Evolutionary conservation across 495 filamentous ascomycete genomes (phyloP).

Genomic region (Cercophora sp.): DNA sequence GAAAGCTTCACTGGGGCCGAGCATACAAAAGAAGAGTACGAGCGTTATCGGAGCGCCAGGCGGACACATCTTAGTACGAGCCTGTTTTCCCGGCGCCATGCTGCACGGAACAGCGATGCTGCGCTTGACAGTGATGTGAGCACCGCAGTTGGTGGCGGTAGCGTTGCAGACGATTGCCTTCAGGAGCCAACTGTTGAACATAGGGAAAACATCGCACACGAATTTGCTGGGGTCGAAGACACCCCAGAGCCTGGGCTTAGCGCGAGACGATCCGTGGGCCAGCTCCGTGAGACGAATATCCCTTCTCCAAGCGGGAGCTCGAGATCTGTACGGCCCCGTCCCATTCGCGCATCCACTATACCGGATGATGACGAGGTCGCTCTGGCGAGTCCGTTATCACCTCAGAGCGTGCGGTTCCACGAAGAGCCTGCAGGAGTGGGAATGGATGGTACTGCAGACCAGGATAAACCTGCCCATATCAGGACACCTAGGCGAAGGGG

Average conservation of each 20-base stretch:
- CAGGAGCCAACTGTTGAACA: conserved; percentile 3
- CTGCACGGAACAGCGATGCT: conserved; percentile 15
- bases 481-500: conserved; percentile 13
- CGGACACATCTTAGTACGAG: conserved; percentile 31
- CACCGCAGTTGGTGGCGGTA: conserved; percentile 24
- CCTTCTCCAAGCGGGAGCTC: not conserved
- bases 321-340: not conserved
- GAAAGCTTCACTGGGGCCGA: conserved; percentile 57
- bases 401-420: conserved; percentile 2
- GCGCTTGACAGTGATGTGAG: conserved; percentile 33
- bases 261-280: no score
- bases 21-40: conserved; percentile 50
- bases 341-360: not conserved
- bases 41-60: conserved; percentile 39
- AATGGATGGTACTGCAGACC: not conserved
- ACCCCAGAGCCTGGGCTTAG: no score
- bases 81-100: conserved; percentile 24
- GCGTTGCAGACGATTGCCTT: conserved; percentile 9
- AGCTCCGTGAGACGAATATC: conserved; percentile 8
- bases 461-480: not conserved
- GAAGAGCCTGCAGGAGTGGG: not conserved
- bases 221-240: no score
- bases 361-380: conserved; percentile 1
- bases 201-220: not conserved
- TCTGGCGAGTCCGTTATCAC: not conserved